Evolutionary conservation across 2,329 filamentous ascomycete genomes (phyloP).

Genomic region (Colletotrichum agaves): DNA sequence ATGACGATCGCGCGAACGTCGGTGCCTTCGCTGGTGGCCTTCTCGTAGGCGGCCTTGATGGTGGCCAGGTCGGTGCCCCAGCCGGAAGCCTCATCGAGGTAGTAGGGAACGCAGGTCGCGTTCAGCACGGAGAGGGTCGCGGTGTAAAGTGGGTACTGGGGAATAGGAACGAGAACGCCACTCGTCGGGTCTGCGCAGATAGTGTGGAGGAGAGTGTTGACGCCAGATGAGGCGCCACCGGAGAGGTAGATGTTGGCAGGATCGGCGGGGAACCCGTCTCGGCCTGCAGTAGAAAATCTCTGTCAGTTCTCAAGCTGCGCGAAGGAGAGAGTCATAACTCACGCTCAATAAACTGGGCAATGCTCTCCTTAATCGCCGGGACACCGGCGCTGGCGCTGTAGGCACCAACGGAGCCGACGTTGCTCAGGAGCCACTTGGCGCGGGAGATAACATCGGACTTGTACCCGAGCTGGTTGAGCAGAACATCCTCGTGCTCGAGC

Average conservation of each 20-base stretch:
- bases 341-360: constrained; percentile 94
- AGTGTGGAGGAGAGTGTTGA: constrained; percentile 91
- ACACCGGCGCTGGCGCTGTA: constrained; percentile 96
- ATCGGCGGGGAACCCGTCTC: constrained; percentile 89
- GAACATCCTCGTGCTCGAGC: constrained; percentile 83
- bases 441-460: constrained; percentile 89
- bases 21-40: constrained; percentile 79
- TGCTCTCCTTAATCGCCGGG: constrained; percentile 85
- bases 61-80: constrained; percentile 90
- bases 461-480: constrained; percentile 82
- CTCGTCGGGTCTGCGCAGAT: constrained; percentile 82
- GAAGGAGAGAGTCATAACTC: constrained; percentile 46
- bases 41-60: constrained; percentile 78
- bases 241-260: constrained; percentile 88
- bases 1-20: constrained; percentile 94
- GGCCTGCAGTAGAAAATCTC: constrained; percentile 58
- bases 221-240: constrained; percentile 90
- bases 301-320: constrained; percentile 22
- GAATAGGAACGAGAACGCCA: constrained; percentile 90
- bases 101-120: constrained; percentile 90
- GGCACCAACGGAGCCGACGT: constrained; percentile 91
- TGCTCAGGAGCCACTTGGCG: constrained; percentile 81
- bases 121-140: constrained; percentile 89
- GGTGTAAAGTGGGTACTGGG: constrained; percentile 98
- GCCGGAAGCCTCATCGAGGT: constrained; percentile 84